These are phyloP conservation scores for Nadsonia starkeyi-henricii DNA, from an alignment of 1,139 yeast species.

Conservation along the genomic window DNA sequence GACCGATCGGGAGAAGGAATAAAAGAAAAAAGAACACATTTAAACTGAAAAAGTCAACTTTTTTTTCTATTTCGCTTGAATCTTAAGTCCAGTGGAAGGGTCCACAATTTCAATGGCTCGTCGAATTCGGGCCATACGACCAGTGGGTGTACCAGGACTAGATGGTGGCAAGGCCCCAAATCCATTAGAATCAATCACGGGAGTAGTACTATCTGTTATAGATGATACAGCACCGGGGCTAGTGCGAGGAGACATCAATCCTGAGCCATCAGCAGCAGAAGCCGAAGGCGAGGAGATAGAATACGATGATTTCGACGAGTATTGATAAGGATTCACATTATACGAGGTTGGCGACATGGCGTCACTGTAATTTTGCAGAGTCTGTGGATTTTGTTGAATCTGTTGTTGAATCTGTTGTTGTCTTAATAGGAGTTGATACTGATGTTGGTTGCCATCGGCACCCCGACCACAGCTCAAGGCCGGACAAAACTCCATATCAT, in stretches of 20 bases:
- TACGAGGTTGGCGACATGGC: slow-evolving; percentile 2
- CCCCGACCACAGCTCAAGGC: slow-evolving; percentile 10
- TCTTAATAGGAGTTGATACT: too few species aligned
- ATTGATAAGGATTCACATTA: slow-evolving; percentile 8
- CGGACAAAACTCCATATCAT: slow-evolving; percentile 53
- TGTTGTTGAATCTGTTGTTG: too few species aligned
- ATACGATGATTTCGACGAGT: slow-evolving; percentile 7
- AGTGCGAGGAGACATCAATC: neutral
- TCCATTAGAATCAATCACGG: too few species aligned
- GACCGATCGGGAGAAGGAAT: too few species aligned
- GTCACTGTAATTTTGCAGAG: slow-evolving; percentile 2
- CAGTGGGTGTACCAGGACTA: neutral
- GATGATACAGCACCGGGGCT: neutral
- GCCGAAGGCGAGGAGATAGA: slow-evolving; percentile 6
- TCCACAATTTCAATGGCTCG: slow-evolving; percentile 59
- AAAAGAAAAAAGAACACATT: neutral
- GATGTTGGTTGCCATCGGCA: slow-evolving; percentile 1
- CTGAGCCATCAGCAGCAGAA: neutral
- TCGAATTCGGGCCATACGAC: slow-evolving; percentile 14
- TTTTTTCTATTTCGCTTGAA: slow-evolving; percentile 19
- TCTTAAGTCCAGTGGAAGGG: slow-evolving; percentile 61
- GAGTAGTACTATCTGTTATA: too few species aligned
- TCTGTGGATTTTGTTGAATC: neutral
- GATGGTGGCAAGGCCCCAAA: too few species aligned
- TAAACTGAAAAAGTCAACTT: neutral